Base-by-base conservation (phyloP, 2,329 filamentous ascomycete genomes). In the Alternaria longipes region DNA sequence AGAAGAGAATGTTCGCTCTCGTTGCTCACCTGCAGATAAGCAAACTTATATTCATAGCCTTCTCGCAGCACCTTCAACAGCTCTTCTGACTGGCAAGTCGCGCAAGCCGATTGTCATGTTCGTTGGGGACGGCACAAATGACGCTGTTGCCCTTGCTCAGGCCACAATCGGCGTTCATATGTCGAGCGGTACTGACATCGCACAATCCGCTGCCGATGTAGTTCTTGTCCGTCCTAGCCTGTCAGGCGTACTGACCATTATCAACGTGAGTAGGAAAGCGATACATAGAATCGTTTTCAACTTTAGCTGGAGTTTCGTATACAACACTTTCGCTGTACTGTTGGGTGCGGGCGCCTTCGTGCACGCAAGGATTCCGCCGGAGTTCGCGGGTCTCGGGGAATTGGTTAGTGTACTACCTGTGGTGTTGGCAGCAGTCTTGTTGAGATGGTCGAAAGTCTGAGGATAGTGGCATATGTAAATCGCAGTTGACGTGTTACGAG, bases 41-140 rank as follows among this genome's bases (percentile, higher is more conserved):
- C 80, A 82, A 32, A 70, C 75, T 3, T 89, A 88, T 68, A 78
- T 89, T 52, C 64, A 74, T n/a, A 38, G 49, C 1, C 68, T 81
- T 4, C 63, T 72, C 38, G 54, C 58, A 20, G 40, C 30, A 6
- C 20, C 53, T 6, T 20, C 32, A 5, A 16, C 44, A n/a, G 28
- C 18, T 3, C 16, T 24, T 7, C 22, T 38, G 11, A 41, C 26
- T 14, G 24, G 16, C 8, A 60, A 65, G 45, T 3, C 34, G 2
- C 52, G 40, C 12, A 55, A 63, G 47, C 65, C 71, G 0, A 67
- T 84, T 3, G 84, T 91, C 18, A 76, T 93, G 6, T 94, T 94
- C 76, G 84, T 85, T 58, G 91, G 91, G 38, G 91, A 95, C 68
- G 92, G 92, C 0, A 93, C 90, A n/a, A 94, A 94, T 73, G 91